Base-by-base conservation (phyloP, 2,329 filamentous ascomycete genomes). In the Clonostachys rosea region DNA sequence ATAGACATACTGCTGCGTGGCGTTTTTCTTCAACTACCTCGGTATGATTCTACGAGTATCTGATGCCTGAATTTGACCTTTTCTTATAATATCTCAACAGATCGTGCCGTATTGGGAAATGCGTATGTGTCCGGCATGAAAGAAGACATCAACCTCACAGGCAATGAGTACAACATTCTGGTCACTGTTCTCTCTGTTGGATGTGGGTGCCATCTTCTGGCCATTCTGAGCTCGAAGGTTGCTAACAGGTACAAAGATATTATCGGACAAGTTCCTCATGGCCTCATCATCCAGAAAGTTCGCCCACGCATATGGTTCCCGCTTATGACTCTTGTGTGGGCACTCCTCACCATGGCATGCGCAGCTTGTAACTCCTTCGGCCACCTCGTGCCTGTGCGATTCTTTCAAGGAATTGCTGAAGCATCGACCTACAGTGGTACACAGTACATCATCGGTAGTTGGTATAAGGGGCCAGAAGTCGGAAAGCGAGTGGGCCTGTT, bases 401-500 rank as follows among this genome's bases (percentile, higher is more conserved):
- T 59, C 46, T 50, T 58, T 17, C 54, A 56, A 7, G 59, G 58
- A 2, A 34, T 61, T 3, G 52, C 49, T 2, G 59, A 61, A 34
- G 57, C 57, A 2, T 55, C 51, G 16, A 60, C 57, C 5, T 61
- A 59, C 34, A 56, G 53, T 8, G 58, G 59, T 11, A 62, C 49
- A 30, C 61, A 64, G 35, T 67, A 67, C 48, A 59, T 67, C 47
- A 56, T 67, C 10, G 64, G 64, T 8, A 60, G 72, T 0, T 82
- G 79, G 78, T 83, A 82, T 53, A 80, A 73, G 34, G 47, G 47
- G 1, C 54, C 54, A 8, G 79, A 83, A 50, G 70, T 83, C 0
- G 78, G 76, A 3, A 83, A 83, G 54, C 69, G 80, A 2, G 74
- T 70, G 5, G 78, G 75, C 30, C 73, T 83, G 33, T 84, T 83